Evolutionary conservation across 768 basidiomycete species (phyloP), one percentile per base, ranked within the genome.

Genomic region (Chlorophyllum brunneum): DNA sequence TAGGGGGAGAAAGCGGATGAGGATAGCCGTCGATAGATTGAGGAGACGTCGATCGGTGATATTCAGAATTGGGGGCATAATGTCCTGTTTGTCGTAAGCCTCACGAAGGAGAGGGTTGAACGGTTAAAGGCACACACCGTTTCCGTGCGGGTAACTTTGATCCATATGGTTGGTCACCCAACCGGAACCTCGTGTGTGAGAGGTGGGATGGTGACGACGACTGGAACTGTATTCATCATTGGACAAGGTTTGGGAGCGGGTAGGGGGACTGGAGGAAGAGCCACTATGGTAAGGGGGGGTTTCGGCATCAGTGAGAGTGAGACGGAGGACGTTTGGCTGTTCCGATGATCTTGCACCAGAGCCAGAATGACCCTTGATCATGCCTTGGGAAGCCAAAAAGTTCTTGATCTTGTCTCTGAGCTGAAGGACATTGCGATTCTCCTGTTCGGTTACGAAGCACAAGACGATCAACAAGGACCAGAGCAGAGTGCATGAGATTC

Each of bases 301-400:
- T 54, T 68, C 56, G 54, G 72, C 74, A 31, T 75, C 71, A n/a
- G n/a, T n/a, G 56, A 86, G 68, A 55, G 70, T 59, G 62, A 86
- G 69, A 60, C 72, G 66, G 56, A 88, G 73, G 51, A 84, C 73
- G 39, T 76, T 77, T 11, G 74, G 77, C 29, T 77, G 78, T 1
- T 84, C 84, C 30, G 72, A 61, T 18, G 72, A 67, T 38, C 84
- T 82, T 16, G 85, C 75, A 1, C 80, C 83, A 23, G 84, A 71
- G 51, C 85, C 85, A 16, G 89, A 86, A 61, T 91, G 88, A 24
- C 90, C 90, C 68, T 92, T 92, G 68, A 92, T 91, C 87, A 91
- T 88, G 42, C 89, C 89, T 65, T 91, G 87, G 0, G 86, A 79
- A 0, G 86, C 86, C 20, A 92, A 76, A 61, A 88, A 88, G 1